These are phyloP conservation scores for Camellia lanceoleosa DNA, from an alignment of 148 eudicot species.

Conservation along the genomic window DNA sequence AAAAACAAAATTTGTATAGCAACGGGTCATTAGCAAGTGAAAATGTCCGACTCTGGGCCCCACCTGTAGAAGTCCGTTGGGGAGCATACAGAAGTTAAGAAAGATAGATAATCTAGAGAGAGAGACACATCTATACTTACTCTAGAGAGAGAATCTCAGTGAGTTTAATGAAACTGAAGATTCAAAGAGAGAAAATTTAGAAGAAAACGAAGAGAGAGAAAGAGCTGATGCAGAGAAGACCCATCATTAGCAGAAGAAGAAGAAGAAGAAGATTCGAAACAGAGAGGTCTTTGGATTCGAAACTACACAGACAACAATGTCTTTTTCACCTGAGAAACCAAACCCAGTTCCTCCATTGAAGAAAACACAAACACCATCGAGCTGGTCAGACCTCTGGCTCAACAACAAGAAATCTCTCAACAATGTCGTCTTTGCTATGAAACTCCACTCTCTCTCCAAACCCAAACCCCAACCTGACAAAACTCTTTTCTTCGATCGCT, in stretches of 20 bases:
- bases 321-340: slow-evolving; percentile 8
- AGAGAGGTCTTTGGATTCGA: no score
- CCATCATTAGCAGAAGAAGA: background rate
- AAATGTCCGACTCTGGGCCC: background rate
- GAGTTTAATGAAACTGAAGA: background rate
- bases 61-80: slow-evolving; percentile 17
- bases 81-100: background rate
- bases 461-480: slow-evolving; percentile 10
- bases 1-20: background rate
- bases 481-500: slow-evolving; percentile 27
- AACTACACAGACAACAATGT: background rate
- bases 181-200: no score
- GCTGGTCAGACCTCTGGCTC: slow-evolving; percentile 40
- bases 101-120: background rate
- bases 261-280: background rate
- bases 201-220: background rate
- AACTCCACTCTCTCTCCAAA: slow-evolving; percentile 21
- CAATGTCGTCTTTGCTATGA: slow-evolving; percentile 40
- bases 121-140: no score
- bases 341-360: background rate
- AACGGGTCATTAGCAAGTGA: no score
- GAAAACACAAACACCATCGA: background rate
- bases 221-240: slow-evolving; percentile 8
- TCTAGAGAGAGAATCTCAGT: background rate
- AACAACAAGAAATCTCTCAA: slow-evolving; percentile 44